Conservation (phyloP, 495 filamentous ascomycete genomes). For the Parathielavia appendiculata region DNA sequence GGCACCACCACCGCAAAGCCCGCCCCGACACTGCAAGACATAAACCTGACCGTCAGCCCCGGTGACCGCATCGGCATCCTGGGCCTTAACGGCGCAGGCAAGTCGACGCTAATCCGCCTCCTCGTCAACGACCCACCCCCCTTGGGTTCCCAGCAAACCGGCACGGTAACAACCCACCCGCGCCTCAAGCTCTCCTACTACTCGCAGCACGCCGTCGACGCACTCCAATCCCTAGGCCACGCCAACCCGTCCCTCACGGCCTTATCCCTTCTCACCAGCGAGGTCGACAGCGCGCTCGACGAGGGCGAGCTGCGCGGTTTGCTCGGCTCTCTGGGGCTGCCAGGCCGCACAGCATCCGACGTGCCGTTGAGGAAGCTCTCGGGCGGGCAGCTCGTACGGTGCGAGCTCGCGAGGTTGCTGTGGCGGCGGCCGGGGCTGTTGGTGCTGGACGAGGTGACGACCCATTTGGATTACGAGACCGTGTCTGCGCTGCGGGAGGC, state of each 20-base stretch:
- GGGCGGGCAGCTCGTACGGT: conserved; percentile 72
- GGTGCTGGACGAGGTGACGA: conserved; percentile 78
- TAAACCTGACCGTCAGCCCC: conserved; percentile 60
- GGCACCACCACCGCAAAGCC: background rate
- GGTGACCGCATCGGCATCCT: conserved; percentile 69
- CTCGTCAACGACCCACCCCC: conserved; percentile 42
- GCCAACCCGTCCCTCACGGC: conserved; percentile 54
- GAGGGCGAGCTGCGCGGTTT: conserved; percentile 60
- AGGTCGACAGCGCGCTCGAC: conserved; percentile 42
- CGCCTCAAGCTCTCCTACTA: conserved; percentile 65
- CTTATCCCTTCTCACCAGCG: conserved; percentile 50
- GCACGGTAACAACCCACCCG: conserved; percentile 58
- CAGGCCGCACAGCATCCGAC: conserved; percentile 60
- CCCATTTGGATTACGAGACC: conserved; percentile 77
- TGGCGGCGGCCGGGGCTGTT: conserved; percentile 66
- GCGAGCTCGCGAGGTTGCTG: conserved; percentile 64
- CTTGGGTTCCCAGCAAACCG: conserved; percentile 37
- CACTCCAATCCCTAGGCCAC: conserved; percentile 46
- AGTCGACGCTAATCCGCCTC: conserved; percentile 62
- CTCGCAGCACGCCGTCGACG: conserved; percentile 70
- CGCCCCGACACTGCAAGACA: conserved; percentile 43
- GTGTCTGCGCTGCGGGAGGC: conserved; percentile 63
- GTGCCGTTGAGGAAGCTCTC: conserved; percentile 64
- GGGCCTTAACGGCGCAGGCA: conserved; percentile 69
- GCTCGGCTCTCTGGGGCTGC: conserved; percentile 59